Evolutionary conservation across 202 grass and related monocot genomes (phyloP).

Genomic region (Panicum hallii): DNA sequence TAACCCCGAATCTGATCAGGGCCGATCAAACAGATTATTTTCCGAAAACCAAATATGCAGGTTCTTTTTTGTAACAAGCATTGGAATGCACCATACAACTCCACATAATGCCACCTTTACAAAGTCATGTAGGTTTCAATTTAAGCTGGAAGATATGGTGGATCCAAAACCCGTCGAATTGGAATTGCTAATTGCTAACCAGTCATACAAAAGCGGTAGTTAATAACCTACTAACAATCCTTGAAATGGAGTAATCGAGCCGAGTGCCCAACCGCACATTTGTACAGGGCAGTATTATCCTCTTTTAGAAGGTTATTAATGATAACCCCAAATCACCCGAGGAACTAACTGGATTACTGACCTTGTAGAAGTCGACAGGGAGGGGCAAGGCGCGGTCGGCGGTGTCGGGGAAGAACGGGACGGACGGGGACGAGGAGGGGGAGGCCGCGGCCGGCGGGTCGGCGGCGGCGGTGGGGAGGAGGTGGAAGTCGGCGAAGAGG

Average conservation of each 20-base stretch:
- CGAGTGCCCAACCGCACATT: background rate
- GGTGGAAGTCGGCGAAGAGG: slow-evolving; percentile 87
- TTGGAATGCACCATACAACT: background rate
- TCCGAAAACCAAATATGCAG: background rate
- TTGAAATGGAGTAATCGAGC: background rate
- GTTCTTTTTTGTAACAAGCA: background rate
- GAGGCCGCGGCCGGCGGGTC: slow-evolving; percentile 31
- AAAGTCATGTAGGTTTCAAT: background rate
- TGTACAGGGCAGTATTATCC: background rate
- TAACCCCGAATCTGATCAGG: background rate
- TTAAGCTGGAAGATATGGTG: background rate
- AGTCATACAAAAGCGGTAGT: too few species aligned
- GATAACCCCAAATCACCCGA: background rate
- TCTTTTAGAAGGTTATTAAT: background rate
- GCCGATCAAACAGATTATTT: background rate
- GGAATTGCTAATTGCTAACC: background rate
- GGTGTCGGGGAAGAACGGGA: slow-evolving; percentile 61
- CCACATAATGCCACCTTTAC: background rate
- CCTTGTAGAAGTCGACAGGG: slow-evolving; percentile 90
- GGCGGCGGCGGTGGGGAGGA: slow-evolving; percentile 43
- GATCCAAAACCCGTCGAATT: background rate
- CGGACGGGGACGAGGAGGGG: slow-evolving; percentile 34
- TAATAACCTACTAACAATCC: background rate
- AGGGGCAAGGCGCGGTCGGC: slow-evolving; percentile 65
- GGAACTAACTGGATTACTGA: background rate